Percentiles rank a stretch among this genome's conserved stretches.
Conservation (phyloP, 2,329 filamentous ascomycete genomes). For the Cercospora sp. region DNA sequence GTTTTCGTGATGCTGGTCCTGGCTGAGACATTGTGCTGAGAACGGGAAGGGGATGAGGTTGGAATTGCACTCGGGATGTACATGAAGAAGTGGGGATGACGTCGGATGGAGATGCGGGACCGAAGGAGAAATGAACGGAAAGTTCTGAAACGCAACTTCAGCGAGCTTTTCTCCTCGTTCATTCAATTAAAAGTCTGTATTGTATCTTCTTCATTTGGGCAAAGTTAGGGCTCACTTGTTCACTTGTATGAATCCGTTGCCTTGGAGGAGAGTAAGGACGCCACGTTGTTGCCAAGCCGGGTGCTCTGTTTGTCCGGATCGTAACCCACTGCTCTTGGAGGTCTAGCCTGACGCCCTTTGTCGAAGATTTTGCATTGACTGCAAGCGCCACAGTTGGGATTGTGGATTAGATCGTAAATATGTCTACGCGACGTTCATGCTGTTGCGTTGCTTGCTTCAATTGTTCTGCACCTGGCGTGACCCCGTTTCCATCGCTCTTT, state of each 20-base stretch:
- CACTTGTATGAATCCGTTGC: not conserved
- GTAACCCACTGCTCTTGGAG: slow-evolving; percentile 6
- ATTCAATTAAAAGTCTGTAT: not conserved
- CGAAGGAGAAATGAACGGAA: no score
- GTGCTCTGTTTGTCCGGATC: not conserved
- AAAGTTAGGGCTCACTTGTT: not conserved
- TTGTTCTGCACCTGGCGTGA: not conserved
- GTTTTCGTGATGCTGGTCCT: not conserved
- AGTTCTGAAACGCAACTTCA: no score
- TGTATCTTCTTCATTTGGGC: not conserved
- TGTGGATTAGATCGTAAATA: not conserved
- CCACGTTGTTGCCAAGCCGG: not conserved
- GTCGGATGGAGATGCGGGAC: not conserved
- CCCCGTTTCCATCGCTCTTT: no score
- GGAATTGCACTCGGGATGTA: not conserved
- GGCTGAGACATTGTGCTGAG: not conserved
- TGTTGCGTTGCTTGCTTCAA: not conserved
- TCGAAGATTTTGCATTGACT: not conserved
- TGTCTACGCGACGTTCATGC: not conserved
- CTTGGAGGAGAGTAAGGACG: not conserved
- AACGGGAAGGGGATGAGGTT: not conserved
- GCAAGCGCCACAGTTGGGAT: not conserved
- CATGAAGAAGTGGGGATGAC: not conserved
- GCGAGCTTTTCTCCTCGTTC: not conserved
- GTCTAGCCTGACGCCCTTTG: slow-evolving; percentile 9